Conservation (phyloP, 306 rosid species). For the Argentina anserina region DNA sequence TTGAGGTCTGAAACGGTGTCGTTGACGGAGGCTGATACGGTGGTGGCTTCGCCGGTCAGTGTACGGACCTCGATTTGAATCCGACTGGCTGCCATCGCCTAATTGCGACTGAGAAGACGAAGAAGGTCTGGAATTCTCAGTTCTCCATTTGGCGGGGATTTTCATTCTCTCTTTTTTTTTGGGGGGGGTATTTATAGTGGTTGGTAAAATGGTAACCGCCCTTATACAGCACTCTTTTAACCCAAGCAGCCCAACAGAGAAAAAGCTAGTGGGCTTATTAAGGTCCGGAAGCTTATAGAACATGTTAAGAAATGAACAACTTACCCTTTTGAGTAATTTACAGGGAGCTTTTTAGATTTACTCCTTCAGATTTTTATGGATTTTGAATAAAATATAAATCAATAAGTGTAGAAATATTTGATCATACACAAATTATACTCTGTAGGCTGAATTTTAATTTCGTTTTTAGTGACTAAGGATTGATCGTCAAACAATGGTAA, state of each 20-base stretch:
- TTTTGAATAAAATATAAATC: not conserved
- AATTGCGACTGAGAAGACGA: not conserved
- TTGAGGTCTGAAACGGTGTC: slow-evolving; percentile 55
- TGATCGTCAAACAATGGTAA: not conserved
- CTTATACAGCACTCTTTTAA: too few relatives aligned
- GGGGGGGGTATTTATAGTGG: not conserved
- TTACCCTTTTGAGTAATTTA: not conserved
- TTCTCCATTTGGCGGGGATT: slow-evolving; percentile 11
- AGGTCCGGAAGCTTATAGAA: too few relatives aligned
- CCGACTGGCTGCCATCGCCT: slow-evolving; percentile 30
- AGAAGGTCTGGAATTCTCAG: not conserved
- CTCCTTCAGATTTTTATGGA: too few relatives aligned
- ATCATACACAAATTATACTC: not conserved
- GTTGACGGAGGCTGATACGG: slow-evolving; percentile 36
- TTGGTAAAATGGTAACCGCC: too few relatives aligned
- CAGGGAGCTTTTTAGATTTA: too few relatives aligned
- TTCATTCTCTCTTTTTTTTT: not conserved
- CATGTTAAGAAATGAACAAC: not conserved
- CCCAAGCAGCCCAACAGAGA: too few relatives aligned
- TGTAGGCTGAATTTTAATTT: not conserved
- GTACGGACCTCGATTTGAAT: slow-evolving; percentile 55
- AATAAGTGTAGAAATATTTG: not conserved
- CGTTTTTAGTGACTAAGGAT: not conserved
- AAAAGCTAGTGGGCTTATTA: too few relatives aligned
- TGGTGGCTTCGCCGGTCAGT: slow-evolving; percentile 56